Evolutionary conservation across 2,329 filamentous ascomycete genomes (phyloP).

Genomic region (Ascochyta viciae-villosae): DNA sequence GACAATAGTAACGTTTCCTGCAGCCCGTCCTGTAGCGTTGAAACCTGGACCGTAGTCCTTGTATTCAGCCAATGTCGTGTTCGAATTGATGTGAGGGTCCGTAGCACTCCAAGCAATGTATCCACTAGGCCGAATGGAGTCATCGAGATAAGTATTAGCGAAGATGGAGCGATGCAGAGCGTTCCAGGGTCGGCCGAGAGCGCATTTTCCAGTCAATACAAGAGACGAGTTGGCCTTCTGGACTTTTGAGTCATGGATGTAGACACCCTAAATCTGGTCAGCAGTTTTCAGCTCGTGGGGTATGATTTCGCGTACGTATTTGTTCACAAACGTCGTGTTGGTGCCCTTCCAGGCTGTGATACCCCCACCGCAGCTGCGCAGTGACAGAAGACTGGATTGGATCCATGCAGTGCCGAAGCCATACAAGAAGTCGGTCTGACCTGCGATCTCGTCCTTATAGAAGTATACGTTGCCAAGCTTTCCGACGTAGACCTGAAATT

Average conservation of each 20-base stretch:
- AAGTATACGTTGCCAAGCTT: conserved; percentile 73
- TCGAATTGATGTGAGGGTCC: conserved; percentile 46
- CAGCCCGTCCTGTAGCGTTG: conserved; percentile 56
- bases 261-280: conserved; percentile 57
- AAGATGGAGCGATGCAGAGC: conserved; percentile 64
- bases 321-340: conserved; percentile 71
- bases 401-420: conserved; percentile 72
- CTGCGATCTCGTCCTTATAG: conserved; percentile 65
- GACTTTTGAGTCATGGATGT: conserved; percentile 64
- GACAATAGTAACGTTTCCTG: conserved; percentile 56
- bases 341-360: conserved; percentile 74
- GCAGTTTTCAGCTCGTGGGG: neutral
- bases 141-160: conserved; percentile 62
- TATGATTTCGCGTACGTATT: conserved; percentile 54
- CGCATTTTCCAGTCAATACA: conserved; percentile 54
- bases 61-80: conserved; percentile 66
- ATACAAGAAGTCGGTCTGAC: conserved; percentile 73
- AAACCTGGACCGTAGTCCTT: conserved; percentile 61
- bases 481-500: conserved; percentile 59
- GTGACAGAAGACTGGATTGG: conserved; percentile 59
- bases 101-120: conserved; percentile 62
- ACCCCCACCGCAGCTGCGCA: conserved; percentile 69
- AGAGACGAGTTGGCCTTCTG: conserved; percentile 61
- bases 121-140: conserved; percentile 59
- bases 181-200: conserved; percentile 70